Base-by-base conservation (phyloP, 2,329 filamentous ascomycete genomes). In the Aureobasidium sp. region DNA sequence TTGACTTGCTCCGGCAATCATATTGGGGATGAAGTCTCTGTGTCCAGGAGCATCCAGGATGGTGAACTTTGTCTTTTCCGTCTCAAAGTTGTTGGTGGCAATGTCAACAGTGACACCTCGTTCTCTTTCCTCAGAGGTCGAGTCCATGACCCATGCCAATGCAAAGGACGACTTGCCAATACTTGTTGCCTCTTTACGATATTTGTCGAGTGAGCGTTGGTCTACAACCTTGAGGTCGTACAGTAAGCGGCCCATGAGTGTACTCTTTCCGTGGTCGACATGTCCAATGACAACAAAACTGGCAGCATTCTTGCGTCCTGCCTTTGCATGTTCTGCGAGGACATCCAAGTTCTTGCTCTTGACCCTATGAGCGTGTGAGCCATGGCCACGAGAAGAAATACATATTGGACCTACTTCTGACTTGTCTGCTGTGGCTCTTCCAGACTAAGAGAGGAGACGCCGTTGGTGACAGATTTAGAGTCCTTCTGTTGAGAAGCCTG, bases 241-340 rank as follows among this genome's bases (percentile, higher is more conserved):
- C 5, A 99, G 79, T 32, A 99, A 76, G n/a, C 94, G 86, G 0
- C 93, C 94, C 93, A 99, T 97, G 41, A 99, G 82, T 6, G 94
- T 99, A 73, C 91, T 97, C 76, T 99, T 99, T 58, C 94, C 94
- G 58, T 95, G 93, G 74, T 99, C 94, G 61, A 99, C 94, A 73
- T 99, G 94, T 15, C 94, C 91, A 91, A 72, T 62, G 3, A 65
- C 66, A 62, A 72, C 66, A 70, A 70, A 71, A 27, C 63, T 67
- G 23, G 64, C 88, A 60, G 85, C 87, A 67, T 87, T 89, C 76
- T 97, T 97, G 67, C 82, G 82, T 59, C 86, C 83, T 58, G 85
- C 83, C 66, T 87, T 91, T 69, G 88, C 83, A 70, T 88, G 93
- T 71, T 96, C 92, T 51, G 85, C 84, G 37, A 93, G 70, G 3